A percentile compares a stretch with the other conserved stretches of the same genome.
Evolutionary conservation across 1,284 basidiomycete species (phyloP).

Genomic region (Marasmius fiardii): DNA sequence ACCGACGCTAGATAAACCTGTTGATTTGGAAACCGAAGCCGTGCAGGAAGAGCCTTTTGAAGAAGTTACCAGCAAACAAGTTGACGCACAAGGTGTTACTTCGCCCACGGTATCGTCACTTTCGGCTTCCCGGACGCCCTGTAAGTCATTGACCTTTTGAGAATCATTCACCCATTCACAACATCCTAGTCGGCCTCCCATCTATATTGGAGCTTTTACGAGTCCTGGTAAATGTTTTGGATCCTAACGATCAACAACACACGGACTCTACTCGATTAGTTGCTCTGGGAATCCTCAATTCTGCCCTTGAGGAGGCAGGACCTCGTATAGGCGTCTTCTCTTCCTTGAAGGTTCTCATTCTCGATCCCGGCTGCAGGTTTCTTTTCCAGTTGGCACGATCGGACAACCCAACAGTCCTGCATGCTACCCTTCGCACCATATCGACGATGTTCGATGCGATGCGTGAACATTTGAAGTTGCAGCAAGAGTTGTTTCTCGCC

Average conservation of each 20-base stretch:
- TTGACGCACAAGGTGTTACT: not conserved
- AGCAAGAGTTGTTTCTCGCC: conserved; percentile 92
- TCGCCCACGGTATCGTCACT: conserved; percentile 14
- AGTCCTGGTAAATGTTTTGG: conserved; percentile 92
- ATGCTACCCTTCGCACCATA: conserved; percentile 81
- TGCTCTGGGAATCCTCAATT: conserved; percentile 84
- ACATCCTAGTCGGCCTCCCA: conserved; percentile 75
- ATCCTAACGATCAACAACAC: conserved; percentile 92
- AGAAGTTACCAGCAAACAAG: not conserved
- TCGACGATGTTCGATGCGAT: conserved; percentile 89
- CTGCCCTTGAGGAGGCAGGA: conserved; percentile 88
- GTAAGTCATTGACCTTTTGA: conserved; percentile 30
- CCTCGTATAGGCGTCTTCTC: conserved; percentile 71
- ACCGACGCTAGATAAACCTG: conserved; percentile 9
- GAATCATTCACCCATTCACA: conserved; percentile 8
- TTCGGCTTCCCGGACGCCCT: conserved; percentile 34
- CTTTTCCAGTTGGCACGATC: conserved; percentile 93
- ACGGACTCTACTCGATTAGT: conserved; percentile 95
- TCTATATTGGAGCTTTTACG: conserved; percentile 92
- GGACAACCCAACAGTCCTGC: conserved; percentile 80
- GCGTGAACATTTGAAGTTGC: conserved; percentile 88
- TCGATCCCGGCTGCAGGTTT: conserved; percentile 93
- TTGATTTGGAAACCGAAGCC: not conserved
- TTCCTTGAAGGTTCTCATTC: conserved; percentile 67
- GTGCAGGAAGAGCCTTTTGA: not conserved